phyloP scores from a whole-genome alignment of 2,329 filamentous ascomycete genomes.

The Botrytis elliptica region DNA sequence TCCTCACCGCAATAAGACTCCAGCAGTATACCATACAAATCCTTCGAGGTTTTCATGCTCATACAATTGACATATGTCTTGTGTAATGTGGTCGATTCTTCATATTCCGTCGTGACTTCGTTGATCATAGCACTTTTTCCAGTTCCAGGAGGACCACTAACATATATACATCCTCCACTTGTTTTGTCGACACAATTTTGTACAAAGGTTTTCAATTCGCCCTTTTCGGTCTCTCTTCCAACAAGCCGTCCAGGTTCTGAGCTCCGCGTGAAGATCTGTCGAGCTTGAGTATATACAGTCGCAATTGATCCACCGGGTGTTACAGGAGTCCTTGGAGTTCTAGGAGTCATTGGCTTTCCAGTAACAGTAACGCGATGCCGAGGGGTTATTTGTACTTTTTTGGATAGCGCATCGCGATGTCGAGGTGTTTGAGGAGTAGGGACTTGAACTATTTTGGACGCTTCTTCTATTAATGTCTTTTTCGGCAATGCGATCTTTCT shows the following conservation, averaged over 20 bases:
- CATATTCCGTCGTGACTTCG: slow-evolving; percentile 66
- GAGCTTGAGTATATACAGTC: slow-evolving; percentile 82
- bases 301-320: slow-evolving; percentile 64
- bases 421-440: slow-evolving; percentile 73
- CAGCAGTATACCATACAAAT: slow-evolving; percentile 78
- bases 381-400: slow-evolving; percentile 71
- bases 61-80: slow-evolving; percentile 92
- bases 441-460: slow-evolving; percentile 46
- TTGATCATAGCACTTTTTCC: slow-evolving; percentile 94
- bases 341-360: slow-evolving; percentile 71
- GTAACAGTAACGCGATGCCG: slow-evolving; percentile 78
- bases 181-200: slow-evolving; percentile 57
- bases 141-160: slow-evolving; percentile 93
- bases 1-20: slow-evolving; percentile 62
- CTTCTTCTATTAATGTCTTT: slow-evolving; percentile 42
- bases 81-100: slow-evolving; percentile 53
- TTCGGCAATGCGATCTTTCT: slow-evolving; percentile 45
- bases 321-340: slow-evolving; percentile 72
- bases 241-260: slow-evolving; percentile 38
- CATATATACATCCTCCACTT: slow-evolving; percentile 81
- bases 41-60: slow-evolving; percentile 85
- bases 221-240: slow-evolving; percentile 49
- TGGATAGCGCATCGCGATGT: slow-evolving; percentile 74
- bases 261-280: slow-evolving; percentile 78
- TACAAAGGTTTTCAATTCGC: slow-evolving; percentile 69